A percentile compares a stretch with the other conserved stretches of the same genome.
These are phyloP conservation scores for Arctium lappa DNA, from an alignment of 129 eudicot genomes.

Conservation along the genomic window DNA sequence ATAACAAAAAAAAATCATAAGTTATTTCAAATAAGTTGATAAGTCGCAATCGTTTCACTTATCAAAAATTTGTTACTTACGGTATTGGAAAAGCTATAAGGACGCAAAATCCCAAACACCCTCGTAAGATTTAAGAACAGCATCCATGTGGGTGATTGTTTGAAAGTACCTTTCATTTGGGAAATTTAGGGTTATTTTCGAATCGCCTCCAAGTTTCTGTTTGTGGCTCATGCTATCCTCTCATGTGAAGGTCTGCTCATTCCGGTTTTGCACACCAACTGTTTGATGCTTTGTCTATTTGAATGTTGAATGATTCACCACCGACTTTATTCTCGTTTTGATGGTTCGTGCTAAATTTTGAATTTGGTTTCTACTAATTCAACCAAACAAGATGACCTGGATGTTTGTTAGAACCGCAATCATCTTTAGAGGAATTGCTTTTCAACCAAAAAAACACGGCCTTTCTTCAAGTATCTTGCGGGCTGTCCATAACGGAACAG, in stretches of 20 bases:
- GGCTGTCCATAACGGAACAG: conserved; percentile 16
- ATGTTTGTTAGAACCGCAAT: conserved; percentile 26
- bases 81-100: too few relatives aligned
- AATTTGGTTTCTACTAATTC: not conserved
- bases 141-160: not conserved
- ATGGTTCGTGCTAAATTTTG: not conserved
- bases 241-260: not conserved
- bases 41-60: too few relatives aligned
- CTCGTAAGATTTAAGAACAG: not conserved
- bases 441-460: not conserved
- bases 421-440: conserved; percentile 2
- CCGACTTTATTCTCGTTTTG: not conserved
- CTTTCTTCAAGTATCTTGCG: conserved; percentile 18
- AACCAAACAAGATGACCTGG: conserved; percentile 25
- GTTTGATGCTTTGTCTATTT: conserved; percentile 31
- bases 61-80: too few relatives aligned
- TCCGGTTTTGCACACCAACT: conserved; percentile 25
- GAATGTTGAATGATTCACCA: not conserved
- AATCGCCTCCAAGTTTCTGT: too few relatives aligned
- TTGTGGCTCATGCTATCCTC: too few relatives aligned
- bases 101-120: too few relatives aligned
- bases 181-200: not conserved
- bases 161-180: not conserved
- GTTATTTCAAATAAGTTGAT: too few relatives aligned
- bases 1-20: too few relatives aligned